A percentile compares a stretch with the other conserved stretches of the same genome.
Evolutionary conservation across 2,329 filamentous ascomycete genomes (phyloP).

Genomic region (Microdochium nivale): DNA sequence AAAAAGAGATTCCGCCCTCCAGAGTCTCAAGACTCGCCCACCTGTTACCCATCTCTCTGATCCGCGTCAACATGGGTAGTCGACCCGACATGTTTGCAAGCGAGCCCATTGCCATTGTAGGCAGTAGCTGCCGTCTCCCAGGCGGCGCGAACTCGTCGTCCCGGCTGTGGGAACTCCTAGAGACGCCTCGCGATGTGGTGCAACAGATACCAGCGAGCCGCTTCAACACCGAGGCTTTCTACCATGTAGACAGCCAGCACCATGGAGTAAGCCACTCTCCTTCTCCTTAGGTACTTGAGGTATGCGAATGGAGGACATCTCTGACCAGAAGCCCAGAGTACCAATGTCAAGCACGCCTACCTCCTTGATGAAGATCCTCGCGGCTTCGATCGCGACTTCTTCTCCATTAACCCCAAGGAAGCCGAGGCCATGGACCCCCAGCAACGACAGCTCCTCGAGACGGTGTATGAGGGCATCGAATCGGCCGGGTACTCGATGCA

Average conservation of each 20-base stretch:
- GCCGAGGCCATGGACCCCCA: constrained; percentile 28
- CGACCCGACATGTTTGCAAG: neutral
- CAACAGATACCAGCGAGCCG: constrained; percentile 1
- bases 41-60: neutral
- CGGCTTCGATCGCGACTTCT: constrained; percentile 30
- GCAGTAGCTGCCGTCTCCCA: constrained; percentile 5
- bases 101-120: constrained; percentile 6
- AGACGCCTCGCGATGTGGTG: constrained; percentile 1
- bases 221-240: constrained; percentile 6
- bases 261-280: constrained; percentile 7
- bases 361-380: constrained; percentile 10
- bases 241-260: constrained; percentile 8
- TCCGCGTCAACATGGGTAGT: neutral
- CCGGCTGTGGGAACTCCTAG: constrained; percentile 3
- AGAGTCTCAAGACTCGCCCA: neutral
- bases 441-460: constrained; percentile 26
- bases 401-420: constrained; percentile 26
- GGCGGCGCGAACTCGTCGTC: constrained; percentile 4
- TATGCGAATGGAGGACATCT: neutral
- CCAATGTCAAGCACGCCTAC: constrained; percentile 12
- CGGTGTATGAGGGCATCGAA: constrained; percentile 29
- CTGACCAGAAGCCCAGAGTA: constrained; percentile 1
- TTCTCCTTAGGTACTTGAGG: neutral
- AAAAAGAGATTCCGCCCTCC: neutral
- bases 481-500: constrained; percentile 3